These are phyloP conservation scores for Phytophthora niederhauseri DNA, from an alignment of 352 stramenopile genomes.

Conservation along the genomic window DNA sequence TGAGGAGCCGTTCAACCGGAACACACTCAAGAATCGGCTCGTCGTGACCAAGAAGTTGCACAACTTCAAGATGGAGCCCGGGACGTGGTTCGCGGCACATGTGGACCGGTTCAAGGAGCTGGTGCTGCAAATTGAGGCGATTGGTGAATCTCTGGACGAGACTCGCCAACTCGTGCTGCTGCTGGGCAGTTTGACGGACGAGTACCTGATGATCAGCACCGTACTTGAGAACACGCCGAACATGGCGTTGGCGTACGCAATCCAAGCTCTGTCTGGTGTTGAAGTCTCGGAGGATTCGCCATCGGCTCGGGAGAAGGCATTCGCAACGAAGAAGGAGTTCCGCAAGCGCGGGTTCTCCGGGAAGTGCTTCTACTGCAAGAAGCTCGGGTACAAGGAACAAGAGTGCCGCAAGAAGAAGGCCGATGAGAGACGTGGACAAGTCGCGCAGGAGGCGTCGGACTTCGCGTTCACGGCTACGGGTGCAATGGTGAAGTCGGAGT, in stretches of 20 bases:
- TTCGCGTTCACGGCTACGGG: slow-evolving; percentile 9
- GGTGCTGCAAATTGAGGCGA: neutral
- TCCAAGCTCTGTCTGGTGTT: slow-evolving; percentile 10
- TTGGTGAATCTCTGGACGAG: slow-evolving; percentile 25
- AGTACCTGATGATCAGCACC: slow-evolving; percentile 22
- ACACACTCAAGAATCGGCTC: slow-evolving; percentile 33
- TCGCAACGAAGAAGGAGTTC: slow-evolving; percentile 12
- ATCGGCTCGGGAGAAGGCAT: slow-evolving; percentile 17
- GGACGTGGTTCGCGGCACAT: slow-evolving; percentile 7
- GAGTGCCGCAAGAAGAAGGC: slow-evolving; percentile 21
- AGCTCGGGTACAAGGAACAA: slow-evolving; percentile 12
- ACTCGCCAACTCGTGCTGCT: slow-evolving; percentile 30
- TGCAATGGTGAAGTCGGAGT: slow-evolving; percentile 12
- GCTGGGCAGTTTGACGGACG: slow-evolving; percentile 29
- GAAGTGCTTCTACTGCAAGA: slow-evolving; percentile 28
- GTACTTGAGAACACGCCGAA: slow-evolving; percentile 19
- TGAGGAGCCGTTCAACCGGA: slow-evolving; percentile 21
- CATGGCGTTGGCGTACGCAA: slow-evolving; percentile 8
- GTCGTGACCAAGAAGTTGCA: slow-evolving; percentile 25
- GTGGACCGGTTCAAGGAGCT: neutral
- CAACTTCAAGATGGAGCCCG: slow-evolving; percentile 36
- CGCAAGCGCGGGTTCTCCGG: slow-evolving; percentile 12
- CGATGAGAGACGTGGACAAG: slow-evolving; percentile 1
- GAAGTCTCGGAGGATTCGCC: slow-evolving; percentile 15
- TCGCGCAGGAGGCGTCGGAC: neutral